phyloP scores from a whole-genome alignment of 768 basidiomycete genomes.

The Rickenella mellea region DNA sequence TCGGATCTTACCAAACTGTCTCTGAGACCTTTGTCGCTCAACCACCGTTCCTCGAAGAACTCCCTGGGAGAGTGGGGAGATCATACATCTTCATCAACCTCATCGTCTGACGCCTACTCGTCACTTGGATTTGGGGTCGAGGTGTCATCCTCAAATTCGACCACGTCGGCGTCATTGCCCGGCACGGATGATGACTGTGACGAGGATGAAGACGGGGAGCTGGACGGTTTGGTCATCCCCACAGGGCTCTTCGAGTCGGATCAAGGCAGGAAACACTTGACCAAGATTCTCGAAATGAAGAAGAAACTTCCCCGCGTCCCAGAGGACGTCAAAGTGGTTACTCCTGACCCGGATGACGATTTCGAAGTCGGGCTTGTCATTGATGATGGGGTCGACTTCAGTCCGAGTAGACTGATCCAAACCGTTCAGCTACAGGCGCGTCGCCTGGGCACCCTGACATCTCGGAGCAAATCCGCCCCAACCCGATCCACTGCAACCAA shows the following conservation, averaged over 20 bases:
- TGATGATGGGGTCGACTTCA: constrained; percentile 75
- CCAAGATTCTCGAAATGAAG: constrained; percentile 43
- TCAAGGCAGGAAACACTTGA: constrained; percentile 40
- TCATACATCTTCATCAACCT: constrained; percentile 64
- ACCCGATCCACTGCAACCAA: constrained; percentile 31
- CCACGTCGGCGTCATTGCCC: constrained; percentile 54
- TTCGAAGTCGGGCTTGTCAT: constrained; percentile 81
- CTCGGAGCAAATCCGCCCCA: constrained; percentile 54
- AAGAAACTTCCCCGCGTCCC: constrained; percentile 48
- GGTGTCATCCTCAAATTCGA: constrained; percentile 62
- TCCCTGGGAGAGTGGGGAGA: constrained; percentile 85
- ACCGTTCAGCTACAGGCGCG: constrained; percentile 34
- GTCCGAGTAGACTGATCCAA: constrained; percentile 61
- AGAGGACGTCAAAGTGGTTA: constrained; percentile 40
- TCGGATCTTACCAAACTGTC: constrained; percentile 75
- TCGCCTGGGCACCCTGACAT: constrained; percentile 19
- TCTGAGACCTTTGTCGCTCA: constrained; percentile 66
- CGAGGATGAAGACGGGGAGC: constrained; percentile 54
- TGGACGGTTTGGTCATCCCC: constrained; percentile 77
- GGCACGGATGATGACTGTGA: constrained; percentile 62
- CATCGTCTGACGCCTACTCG: constrained; percentile 83
- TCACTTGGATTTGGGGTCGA: constrained; percentile 61
- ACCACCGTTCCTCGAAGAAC: constrained; percentile 71
- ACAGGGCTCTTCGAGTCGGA: constrained; percentile 66
- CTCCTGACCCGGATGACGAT: constrained; percentile 69